Evolutionary conservation across 1,284 basidiomycete species (phyloP), one percentile per base, ranked within the genome.

Genomic region (Ceratobasidium theobromae): DNA sequence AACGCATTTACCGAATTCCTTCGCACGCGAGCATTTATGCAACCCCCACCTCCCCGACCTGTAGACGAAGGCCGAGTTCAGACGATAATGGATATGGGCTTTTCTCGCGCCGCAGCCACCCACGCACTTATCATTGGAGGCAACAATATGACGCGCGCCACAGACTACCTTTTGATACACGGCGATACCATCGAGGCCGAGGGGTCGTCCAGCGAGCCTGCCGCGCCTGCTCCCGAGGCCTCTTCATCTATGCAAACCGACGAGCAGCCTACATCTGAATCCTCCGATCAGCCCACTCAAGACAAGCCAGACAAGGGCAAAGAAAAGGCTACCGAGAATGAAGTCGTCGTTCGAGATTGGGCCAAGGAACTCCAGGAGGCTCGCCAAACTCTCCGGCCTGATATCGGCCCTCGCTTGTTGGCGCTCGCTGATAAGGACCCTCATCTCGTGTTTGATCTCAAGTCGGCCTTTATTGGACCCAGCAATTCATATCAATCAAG

Each of bases 11-110:
- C 40, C 14, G 49, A 53, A 35, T 66, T 18, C 41, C 57, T 68
- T 28, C 69, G 67, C 4, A 55, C 67, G 2, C 69, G 67, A 1
- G 23, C 69, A 18, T 25, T 66, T 18, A 66, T 67, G 46, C 58
- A 62, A 18, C 46, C 48, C 4, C 66, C 41, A 23, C 77, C 79
- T 18, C 74, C 81, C 58, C 83, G 83, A 1, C 85, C 89, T 0
- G 48, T 52, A 9, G 90, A 93, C 72, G 89, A 93, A 72, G 82
- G 81, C 65, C 85, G 88, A 30, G 85, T 98, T 51, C 83, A 85
- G 53, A 89, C 93, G 72, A 80, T 99, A 53, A 88, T 87, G 16
- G 96, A 99, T 71, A 99, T 99, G 97, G 97, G 97, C 54, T 99
- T 99, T 78, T 86, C 91, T 27, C 85, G 93, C 8, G 84, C 84